Percentiles rank a stretch among this genome's conserved stretches.
Conservation (phyloP, 2,329 filamentous ascomycete species). For the Colletotrichum godetiae region DNA sequence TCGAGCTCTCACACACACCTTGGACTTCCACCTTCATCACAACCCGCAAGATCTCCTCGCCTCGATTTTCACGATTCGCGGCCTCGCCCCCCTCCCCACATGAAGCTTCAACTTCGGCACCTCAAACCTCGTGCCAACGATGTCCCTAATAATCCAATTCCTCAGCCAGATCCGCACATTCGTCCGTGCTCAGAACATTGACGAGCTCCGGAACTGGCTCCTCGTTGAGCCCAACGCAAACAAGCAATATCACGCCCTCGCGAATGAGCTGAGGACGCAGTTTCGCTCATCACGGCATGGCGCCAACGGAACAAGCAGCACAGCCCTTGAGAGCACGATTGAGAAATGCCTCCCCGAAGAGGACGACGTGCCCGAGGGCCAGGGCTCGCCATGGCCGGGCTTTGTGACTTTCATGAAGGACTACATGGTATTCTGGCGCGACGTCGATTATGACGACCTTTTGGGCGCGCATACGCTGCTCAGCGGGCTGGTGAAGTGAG, state of each 20-base stretch:
- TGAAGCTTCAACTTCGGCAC: neutral
- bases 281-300: conserved; percentile 53
- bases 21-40: conserved; percentile 7
- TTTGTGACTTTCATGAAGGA: conserved; percentile 84
- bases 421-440: conserved; percentile 84
- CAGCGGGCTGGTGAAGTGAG: conserved; percentile 80
- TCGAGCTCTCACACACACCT: conserved; percentile 1
- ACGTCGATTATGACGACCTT: conserved; percentile 81
- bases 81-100: neutral
- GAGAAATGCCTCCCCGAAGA: conserved; percentile 73
- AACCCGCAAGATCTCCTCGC: no score
- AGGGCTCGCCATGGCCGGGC: conserved; percentile 77
- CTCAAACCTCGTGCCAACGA: conserved; percentile 45
- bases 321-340: conserved; percentile 72
- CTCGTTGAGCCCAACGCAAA: conserved; percentile 79
- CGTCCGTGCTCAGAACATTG: conserved; percentile 72
- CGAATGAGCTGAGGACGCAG: conserved; percentile 70
- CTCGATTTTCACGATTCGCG: neutral
- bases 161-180: conserved; percentile 72
- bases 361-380: conserved; percentile 71
- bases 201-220: conserved; percentile 75
- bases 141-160: conserved; percentile 76
- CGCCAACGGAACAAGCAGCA: conserved; percentile 41
- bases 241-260: conserved; percentile 75
- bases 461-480: conserved; percentile 80